Evolutionary conservation across 352 stramenopile species (phyloP), one percentile per base, ranked within the genome.

Genomic region (Lagenidium sp.): DNA sequence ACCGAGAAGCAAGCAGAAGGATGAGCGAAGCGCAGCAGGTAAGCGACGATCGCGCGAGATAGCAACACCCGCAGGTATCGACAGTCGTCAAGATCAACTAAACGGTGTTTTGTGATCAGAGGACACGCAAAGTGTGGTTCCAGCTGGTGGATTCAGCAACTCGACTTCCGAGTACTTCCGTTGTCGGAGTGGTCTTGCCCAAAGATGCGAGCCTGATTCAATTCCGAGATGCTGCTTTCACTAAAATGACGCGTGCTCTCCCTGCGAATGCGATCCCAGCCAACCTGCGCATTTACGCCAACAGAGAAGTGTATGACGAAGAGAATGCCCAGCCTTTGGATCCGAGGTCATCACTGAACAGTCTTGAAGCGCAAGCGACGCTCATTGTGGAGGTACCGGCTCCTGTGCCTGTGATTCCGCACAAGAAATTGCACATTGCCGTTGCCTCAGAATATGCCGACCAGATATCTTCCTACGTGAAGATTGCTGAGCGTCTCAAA

Each of bases 321-420:
- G n/a, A 7, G n/a, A 39, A 39, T 39, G 34, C 34, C 6, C 34
- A 39, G n/a, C 34, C 34, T 7, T 39, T 39, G 34, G 34, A 39
- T 39, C 34, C 34, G 34, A 39, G 34, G 16, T 39, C 34, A 16
- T 39, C 34, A 8, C 20, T 39, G 34, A 39, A 18, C 16, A 39
- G 34, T 39, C 34, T 39, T 18, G 34, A 39, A 12, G 6, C 34
- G 6, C 34, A 39, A 7, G 34, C 11, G 6, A 39, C 34, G 34
- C 34, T 39, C 34, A 39, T 39, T 18, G 34, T 39, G 34, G 34
- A 32, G 28, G 28, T 32, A 18, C 34, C 34, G n/a, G n/a, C n/a
- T n/a, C n/a, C n/a, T n/a, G n/a, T n/a, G n/a, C n/a, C n/a, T n/a
- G n/a, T n/a, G n/a, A n/a, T n/a, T n/a, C n/a, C n/a, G n/a, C n/a